Evolutionary conservation across 2,329 filamentous ascomycete genomes (phyloP), one percentile per base, ranked within the genome.

Genomic region (Xylariaceae sp.): DNA sequence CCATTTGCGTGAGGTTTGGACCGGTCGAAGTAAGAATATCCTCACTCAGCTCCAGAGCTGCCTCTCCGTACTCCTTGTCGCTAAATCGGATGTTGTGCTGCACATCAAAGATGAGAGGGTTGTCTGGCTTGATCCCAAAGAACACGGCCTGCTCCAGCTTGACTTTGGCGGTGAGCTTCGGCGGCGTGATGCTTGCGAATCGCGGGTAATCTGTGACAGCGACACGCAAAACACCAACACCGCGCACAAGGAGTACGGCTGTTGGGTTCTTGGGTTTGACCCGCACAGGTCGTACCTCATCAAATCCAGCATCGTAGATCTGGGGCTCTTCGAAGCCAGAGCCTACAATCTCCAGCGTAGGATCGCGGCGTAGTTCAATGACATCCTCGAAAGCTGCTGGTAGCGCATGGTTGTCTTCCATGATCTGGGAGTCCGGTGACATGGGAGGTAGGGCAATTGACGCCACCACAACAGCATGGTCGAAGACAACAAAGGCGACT

Each of bases 61-160:
- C 94, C 60, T 82, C 76, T 61, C 89, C 87, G 30, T 95, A 81
- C 67, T 96, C 90, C 23, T 84, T 78, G 15, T 82, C 75, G 0
- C 84, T 79, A 65, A 94, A 96, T 3, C 82, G 79, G 51, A 87
- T 77, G 57, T 86, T 85, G 45, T 83, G 79, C 63, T 84, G 83
- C 49, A 86, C 82, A 49, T 88, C 84, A 68, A 99, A 91, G 62
- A 92, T 86, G n/a, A 99, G 76, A n/a, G 93, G 89, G 68, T 92
- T 97, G 69, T 90, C 86, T 62, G 87, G 82, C 70, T 89, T 86
- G 52, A 85, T 85, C 1, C 92, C 92, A 71, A 91, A 97, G 75
- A 97, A 97, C 1, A 97, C 89, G 2, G 92, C 92, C 75, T 99
- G 92, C 70, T 97, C 91, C 47, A 99, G 81, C 74, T 94, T 96